Evolutionary conservation across 352 stramenopile species (phyloP).

Genomic region (Globisporangium acanthophoron): DNA sequence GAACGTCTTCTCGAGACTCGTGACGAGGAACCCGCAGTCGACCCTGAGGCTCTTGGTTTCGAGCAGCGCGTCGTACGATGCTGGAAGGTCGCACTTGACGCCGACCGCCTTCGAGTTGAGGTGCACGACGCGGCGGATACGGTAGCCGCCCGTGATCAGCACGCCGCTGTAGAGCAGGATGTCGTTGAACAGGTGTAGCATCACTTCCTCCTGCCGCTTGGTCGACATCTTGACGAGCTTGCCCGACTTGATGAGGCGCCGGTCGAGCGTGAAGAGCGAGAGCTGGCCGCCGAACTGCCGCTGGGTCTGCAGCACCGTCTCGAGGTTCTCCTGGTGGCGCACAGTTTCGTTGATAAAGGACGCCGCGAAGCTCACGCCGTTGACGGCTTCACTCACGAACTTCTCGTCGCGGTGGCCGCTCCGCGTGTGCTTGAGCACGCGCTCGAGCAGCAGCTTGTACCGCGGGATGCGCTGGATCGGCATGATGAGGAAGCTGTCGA

Average conservation of each 20-base stretch:
- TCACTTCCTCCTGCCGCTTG: constrained; percentile 72
- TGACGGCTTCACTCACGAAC: constrained; percentile 57
- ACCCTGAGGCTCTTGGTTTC: constrained; percentile 32
- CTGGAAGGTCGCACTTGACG: constrained; percentile 51
- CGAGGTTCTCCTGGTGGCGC: constrained; percentile 73
- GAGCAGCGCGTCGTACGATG: constrained; percentile 44
- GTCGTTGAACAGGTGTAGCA: constrained; percentile 86
- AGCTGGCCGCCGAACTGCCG: constrained; percentile 70
- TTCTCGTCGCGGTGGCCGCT: constrained; percentile 50
- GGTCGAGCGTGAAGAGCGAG: constrained; percentile 60
- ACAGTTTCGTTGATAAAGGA: constrained; percentile 85
- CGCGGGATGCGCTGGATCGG: constrained; percentile 90
- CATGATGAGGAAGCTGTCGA: constrained; percentile 89
- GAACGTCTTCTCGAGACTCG: constrained; percentile 79
- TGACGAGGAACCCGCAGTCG: constrained; percentile 72
- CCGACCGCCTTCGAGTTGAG: constrained; percentile 68
- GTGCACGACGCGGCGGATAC: constrained; percentile 62
- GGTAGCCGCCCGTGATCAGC: constrained; percentile 67
- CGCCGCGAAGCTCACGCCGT: constrained; percentile 49
- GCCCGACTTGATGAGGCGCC: constrained; percentile 51
- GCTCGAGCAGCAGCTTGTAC: constrained; percentile 87
- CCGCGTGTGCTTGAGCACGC: constrained; percentile 66
- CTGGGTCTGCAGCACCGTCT: constrained; percentile 73
- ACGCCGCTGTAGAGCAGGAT: constrained; percentile 80
- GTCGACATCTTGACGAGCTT: constrained; percentile 84